A percentile compares a stretch with the other conserved stretches of the same genome.
phyloP scores from a whole-genome alignment of 306 rosid species.

The Abrus pulchellus region DNA sequence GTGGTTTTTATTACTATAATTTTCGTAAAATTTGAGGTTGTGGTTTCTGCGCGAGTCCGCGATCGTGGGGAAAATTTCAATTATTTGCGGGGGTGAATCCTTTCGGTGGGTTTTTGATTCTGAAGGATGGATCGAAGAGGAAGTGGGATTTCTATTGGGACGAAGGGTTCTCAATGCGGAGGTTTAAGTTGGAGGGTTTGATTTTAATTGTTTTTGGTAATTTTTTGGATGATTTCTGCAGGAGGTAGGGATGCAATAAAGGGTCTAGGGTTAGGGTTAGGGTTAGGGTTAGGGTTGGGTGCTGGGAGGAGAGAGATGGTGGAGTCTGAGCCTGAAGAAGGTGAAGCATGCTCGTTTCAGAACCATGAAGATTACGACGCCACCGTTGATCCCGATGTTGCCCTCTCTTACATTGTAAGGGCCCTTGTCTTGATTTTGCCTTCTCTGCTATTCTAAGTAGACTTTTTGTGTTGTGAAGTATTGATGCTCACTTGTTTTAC shows the following conservation, averaged over 20 bases:
- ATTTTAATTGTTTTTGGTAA: conserved; percentile 8
- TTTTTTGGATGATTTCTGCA: conserved; percentile 75
- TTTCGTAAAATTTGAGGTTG: conserved; percentile 30
- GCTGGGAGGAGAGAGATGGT: conserved; percentile 74
- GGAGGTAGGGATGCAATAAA: conserved; percentile 84
- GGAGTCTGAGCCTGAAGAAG: conserved; percentile 97
- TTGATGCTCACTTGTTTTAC: conserved; percentile 51
- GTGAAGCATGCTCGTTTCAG: conserved; percentile 87
- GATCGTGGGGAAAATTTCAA: conserved; percentile 62
- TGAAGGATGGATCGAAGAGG: conserved; percentile 57
- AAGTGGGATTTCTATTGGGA: conserved; percentile 56
- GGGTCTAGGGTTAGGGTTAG: conserved; percentile 72
- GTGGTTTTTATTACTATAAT: not conserved
- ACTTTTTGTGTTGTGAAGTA: conserved; percentile 37
- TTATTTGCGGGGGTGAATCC: conserved; percentile 46
- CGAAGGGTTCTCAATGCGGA: conserved; percentile 53
- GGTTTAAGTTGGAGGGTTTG: conserved; percentile 64
- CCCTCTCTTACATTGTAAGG: conserved; percentile 92
- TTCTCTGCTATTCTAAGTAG: conserved; percentile 15
- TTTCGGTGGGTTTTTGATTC: conserved; percentile 41
- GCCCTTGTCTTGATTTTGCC: conserved; percentile 1
- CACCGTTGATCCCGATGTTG: conserved; percentile 84
- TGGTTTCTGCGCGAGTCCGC: conserved; percentile 64
- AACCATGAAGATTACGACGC: conserved; percentile 75
- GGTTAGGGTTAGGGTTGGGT: conserved; percentile 60